These are phyloP conservation scores for Hymenoscyphus repandus DNA, from an alignment of 2,329 filamentous ascomycete species.

Conservation along the genomic window DNA sequence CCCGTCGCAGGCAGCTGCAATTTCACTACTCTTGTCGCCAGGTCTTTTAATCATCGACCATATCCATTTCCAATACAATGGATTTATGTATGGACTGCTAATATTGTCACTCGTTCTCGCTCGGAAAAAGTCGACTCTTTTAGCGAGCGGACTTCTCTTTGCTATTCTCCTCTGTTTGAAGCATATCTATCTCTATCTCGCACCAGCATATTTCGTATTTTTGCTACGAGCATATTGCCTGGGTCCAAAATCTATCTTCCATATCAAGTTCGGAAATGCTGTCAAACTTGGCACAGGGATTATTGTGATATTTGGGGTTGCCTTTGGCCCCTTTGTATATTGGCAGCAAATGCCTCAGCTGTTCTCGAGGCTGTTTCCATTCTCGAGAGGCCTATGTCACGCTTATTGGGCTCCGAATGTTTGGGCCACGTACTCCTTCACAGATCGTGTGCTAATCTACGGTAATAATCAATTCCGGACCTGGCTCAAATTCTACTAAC, in stretches of 20 bases:
- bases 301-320: slow-evolving; percentile 63
- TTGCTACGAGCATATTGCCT: slow-evolving; percentile 87
- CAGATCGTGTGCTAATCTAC: slow-evolving; percentile 76
- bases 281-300: slow-evolving; percentile 78
- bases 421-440: slow-evolving; percentile 95
- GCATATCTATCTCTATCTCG: slow-evolving; percentile 96
- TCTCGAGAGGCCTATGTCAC: slow-evolving; percentile 88
- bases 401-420: slow-evolving; percentile 98
- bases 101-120: slow-evolving; percentile 82
- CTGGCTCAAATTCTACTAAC: slow-evolving; percentile 31
- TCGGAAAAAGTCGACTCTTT: slow-evolving; percentile 65
- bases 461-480: slow-evolving; percentile 41
- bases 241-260: slow-evolving; percentile 68
- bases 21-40: slow-evolving; percentile 87
- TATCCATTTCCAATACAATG: slow-evolving; percentile 99
- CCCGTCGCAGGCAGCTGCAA: slow-evolving; percentile 76
- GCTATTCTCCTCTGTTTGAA: slow-evolving; percentile 87
- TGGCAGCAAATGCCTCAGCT: slow-evolving; percentile 82
- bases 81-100: slow-evolving; percentile 87
- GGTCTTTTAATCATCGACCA: slow-evolving; percentile 96
- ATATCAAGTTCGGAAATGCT: slow-evolving; percentile 71
- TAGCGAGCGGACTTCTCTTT: slow-evolving; percentile 78
- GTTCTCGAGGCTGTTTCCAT: slow-evolving; percentile 81
- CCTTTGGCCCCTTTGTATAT: slow-evolving; percentile 82
- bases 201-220: slow-evolving; percentile 92